A percentile compares a stretch with the other conserved stretches of the same genome.
phyloP scores from a whole-genome alignment of 2,329 filamentous ascomycete genomes.

The Neofusicoccum ribis region DNA sequence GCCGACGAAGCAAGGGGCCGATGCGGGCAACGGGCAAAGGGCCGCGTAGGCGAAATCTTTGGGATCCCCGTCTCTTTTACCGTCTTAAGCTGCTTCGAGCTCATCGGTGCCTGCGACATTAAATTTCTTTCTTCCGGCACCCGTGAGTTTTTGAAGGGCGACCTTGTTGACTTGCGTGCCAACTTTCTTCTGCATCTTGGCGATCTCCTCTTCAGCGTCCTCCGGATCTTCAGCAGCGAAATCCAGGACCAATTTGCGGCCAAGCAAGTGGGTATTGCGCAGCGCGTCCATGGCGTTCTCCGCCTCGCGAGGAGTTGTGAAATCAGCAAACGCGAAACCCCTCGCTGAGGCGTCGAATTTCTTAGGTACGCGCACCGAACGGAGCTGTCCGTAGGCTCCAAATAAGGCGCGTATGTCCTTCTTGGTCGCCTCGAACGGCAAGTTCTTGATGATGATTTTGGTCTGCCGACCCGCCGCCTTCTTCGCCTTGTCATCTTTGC shows the following conservation, averaged over 20 bases:
- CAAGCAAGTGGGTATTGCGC: conserved; percentile 88
- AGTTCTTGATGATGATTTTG: conserved; percentile 97
- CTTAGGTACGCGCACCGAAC: conserved; percentile 89
- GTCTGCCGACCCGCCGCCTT: conserved; percentile 75
- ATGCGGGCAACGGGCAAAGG: conserved; percentile 13
- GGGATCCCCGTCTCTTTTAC: conserved; percentile 11
- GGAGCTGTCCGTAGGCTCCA: conserved; percentile 85
- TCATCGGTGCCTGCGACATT: conserved; percentile 73
- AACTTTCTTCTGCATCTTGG: conserved; percentile 95
- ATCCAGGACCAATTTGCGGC: conserved; percentile 84
- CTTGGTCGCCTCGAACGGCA: conserved; percentile 93
- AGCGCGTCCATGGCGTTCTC: conserved; percentile 87
- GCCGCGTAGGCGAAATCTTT: conserved; percentile 11
- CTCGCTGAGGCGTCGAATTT: conserved; percentile 88
- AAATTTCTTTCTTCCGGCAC: conserved; percentile 82
- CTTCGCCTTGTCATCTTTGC: conserved; percentile 79
- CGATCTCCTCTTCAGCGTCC: conserved; percentile 93
- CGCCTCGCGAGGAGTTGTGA: conserved; percentile 87
- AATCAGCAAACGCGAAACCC: conserved; percentile 96
- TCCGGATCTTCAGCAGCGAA: conserved; percentile 86
- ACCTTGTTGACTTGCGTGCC: conserved; percentile 88
- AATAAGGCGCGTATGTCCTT: conserved; percentile 87
- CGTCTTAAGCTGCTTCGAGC: conserved; percentile 39
- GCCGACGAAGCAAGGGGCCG: conserved; percentile 20
- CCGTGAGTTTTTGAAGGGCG: conserved; percentile 83